phyloP scores from a whole-genome alignment of 495 filamentous ascomycete genomes.

The Lentithecium fluviatile region DNA sequence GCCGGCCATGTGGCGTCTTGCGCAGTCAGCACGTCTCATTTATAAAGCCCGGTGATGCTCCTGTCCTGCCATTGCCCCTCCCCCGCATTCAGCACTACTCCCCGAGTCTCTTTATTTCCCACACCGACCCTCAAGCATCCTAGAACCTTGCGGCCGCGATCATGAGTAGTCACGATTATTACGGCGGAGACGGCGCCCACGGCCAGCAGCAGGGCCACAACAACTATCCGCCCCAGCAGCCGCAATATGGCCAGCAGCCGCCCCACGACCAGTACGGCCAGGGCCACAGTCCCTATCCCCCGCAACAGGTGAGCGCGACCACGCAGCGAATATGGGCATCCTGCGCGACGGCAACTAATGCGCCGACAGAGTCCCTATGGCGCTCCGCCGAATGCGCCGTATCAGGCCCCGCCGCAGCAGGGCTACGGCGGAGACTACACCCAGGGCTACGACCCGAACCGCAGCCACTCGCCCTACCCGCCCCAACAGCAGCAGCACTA shows the following conservation, averaged over 20 bases:
- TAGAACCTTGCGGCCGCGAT: neutral
- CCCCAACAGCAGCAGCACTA: slow-evolving; percentile 35
- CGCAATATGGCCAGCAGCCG: slow-evolving; percentile 3
- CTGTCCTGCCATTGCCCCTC: slow-evolving; percentile 11
- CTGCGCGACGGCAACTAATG: neutral
- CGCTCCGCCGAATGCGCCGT: slow-evolving; percentile 16
- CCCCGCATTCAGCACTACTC: slow-evolving; percentile 1
- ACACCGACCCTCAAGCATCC: neutral
- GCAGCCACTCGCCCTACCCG: slow-evolving; percentile 34
- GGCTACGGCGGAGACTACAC: slow-evolving; percentile 25
- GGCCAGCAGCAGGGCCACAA: slow-evolving; percentile 1
- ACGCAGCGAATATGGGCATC: too few species aligned
- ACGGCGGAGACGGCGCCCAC: neutral
- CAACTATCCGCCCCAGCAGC: slow-evolving; percentile 7
- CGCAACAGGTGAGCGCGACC: slow-evolving; percentile 19
- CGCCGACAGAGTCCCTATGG: neutral
- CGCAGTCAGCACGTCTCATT: slow-evolving; percentile 15
- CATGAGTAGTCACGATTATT: slow-evolving; percentile 7
- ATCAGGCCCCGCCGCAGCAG: slow-evolving; percentile 21
- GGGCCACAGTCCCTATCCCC: slow-evolving; percentile 27
- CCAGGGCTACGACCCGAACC: slow-evolving; percentile 31
- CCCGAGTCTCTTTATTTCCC: neutral
- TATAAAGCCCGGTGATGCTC: slow-evolving; percentile 11
- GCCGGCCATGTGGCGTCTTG: slow-evolving; percentile 19
- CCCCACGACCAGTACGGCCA: slow-evolving; percentile 17